Conservation (phyloP, 108 stramenopile genomes). For the Stephanodiscus triporus region DNA sequence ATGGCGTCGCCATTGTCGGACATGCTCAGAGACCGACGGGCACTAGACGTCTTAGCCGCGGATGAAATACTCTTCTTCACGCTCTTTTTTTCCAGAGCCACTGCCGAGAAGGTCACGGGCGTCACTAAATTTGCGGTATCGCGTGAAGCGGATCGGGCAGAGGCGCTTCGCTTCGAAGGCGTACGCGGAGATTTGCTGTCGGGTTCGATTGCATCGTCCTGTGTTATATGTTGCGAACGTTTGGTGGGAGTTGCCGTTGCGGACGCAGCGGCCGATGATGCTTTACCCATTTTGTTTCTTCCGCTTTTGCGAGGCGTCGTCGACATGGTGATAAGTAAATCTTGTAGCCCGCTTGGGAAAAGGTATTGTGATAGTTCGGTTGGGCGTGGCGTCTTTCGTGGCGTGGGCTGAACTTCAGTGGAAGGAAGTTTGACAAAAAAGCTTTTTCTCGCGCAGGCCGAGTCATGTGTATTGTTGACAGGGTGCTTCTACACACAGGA, state of each 20-base stretch:
- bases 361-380: too few species aligned
- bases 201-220: background rate
- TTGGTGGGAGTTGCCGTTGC: background rate
- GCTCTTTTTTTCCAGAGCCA: conserved; percentile 7
- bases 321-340: background rate
- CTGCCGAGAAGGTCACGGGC: conserved; percentile 13
- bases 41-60: conserved; percentile 10
- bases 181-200: conserved; percentile 18
- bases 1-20: background rate
- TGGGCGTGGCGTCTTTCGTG: too few species aligned
- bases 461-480: too few species aligned
- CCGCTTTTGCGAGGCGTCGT: background rate
- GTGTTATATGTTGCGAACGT: background rate
- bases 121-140: conserved; percentile 12
- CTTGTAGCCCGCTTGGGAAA: too few species aligned
- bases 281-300: background rate
- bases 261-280: background rate
- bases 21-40: conserved; percentile 22
- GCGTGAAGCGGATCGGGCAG: background rate
- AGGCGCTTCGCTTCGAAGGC: background rate
- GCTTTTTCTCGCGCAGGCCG: too few species aligned
- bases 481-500: too few species aligned
- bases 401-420: too few species aligned
- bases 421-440: too few species aligned
- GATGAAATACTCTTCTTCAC: conserved; percentile 1